Evolutionary conservation across 768 basidiomycete genomes (phyloP), one percentile per base, ranked within the genome.

Genomic region (Tylopilus intermedius): DNA sequence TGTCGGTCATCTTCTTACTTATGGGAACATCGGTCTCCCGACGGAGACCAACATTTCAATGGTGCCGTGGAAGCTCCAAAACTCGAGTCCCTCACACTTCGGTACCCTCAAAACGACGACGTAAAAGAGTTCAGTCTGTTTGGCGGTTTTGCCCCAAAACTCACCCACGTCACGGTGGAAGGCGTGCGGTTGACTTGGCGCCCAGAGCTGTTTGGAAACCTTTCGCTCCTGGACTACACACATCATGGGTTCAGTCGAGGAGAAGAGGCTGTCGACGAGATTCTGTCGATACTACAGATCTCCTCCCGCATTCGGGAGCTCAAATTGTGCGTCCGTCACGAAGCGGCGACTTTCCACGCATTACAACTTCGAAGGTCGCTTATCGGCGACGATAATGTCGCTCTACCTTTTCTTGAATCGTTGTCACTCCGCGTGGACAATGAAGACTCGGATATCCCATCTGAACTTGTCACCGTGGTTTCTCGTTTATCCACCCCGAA

Each of bases 191-290:
- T 88, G 47, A 67, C 74, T 4, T 87, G 85, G 84, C 63, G 77
- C 11, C 80, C 84, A 32, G 78, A 77, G 9, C 71, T 88, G 32
- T 88, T 82, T 59, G 70, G 72, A 37, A 82, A 83, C 62, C 71
- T 88, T 41, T 78, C 76, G 6, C 79, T 72, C 60, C 74, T 89
- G 40, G 82, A 88, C 65, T 88, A 87, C 58, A 81, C 82, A 1
- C 86, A 88, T 58, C 86, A 87, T 53, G 80, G 82, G 21, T 85
- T 86, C 67, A 84, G 77, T 37, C 67, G 65, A 18, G 85, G 81
- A 5, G 69, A 76, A 54, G 74, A 78, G 49, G 80, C 83, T 3
- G 74, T 81, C 8, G 62, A 74, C 27, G 86, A 88, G 60, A 71
- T 87, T 43, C 60, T 84, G 38, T 71, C 72, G 26, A 80, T 86